Conservation (phyloP, 352 stramenopile genomes). For the Phytophthora ramorum region DNA sequence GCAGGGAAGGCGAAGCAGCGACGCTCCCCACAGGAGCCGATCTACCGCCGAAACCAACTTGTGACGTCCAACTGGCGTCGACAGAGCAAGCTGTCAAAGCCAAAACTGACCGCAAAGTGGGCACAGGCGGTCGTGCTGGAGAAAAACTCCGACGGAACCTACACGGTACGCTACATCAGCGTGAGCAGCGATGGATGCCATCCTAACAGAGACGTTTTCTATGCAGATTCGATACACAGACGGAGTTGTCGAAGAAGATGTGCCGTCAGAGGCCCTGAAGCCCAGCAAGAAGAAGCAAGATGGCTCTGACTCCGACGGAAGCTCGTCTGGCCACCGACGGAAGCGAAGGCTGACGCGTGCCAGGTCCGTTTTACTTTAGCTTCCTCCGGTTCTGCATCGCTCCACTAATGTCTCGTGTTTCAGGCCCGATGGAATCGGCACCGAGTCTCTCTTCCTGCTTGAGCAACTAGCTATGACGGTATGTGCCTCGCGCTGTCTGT, state of each 20-base stretch:
- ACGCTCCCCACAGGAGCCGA: background rate
- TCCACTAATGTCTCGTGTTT: background rate
- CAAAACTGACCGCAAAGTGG: conserved; percentile 36
- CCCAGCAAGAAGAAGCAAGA: conserved; percentile 13
- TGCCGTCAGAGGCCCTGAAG: conserved; percentile 45
- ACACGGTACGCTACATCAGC: conserved; percentile 33
- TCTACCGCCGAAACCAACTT: conserved; percentile 40
- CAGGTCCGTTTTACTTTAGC: background rate
- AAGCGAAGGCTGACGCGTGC: conserved; percentile 13
- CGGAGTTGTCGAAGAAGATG: conserved; percentile 64
- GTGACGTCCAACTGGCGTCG: conserved; percentile 48
- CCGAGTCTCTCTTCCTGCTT: conserved; percentile 61
- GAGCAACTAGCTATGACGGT: conserved; percentile 77
- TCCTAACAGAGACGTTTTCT: background rate
- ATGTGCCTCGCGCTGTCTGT: conserved; percentile 3
- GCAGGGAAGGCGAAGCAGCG: conserved; percentile 6
- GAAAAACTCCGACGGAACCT: conserved; percentile 47
- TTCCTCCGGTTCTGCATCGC: background rate
- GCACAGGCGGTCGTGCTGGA: conserved; percentile 39
- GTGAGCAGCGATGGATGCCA: background rate
- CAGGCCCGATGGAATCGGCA: conserved; percentile 29
- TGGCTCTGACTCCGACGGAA: conserved; percentile 1
- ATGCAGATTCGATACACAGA: conserved; percentile 59
- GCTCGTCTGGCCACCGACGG: background rate
- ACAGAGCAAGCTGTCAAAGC: conserved; percentile 49